These are phyloP conservation scores for Scenedesmus sp. DNA, from an alignment of 163 green algal genomes.

Conservation along the genomic window DNA sequence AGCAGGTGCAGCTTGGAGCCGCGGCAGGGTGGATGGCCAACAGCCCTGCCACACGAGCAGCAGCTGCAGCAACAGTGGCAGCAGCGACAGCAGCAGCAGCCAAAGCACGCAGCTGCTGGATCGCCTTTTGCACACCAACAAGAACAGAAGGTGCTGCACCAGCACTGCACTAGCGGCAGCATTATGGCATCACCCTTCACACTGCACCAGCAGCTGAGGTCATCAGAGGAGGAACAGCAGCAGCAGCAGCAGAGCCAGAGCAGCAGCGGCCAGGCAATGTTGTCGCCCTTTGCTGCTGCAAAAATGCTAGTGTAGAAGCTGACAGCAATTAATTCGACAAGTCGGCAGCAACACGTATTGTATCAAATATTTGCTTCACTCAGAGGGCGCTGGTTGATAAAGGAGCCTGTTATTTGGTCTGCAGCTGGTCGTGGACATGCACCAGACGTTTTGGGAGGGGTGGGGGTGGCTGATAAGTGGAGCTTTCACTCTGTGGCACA, in stretches of 20 bases:
- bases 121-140: background rate
- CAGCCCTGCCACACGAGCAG: background rate
- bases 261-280: background rate
- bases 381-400: too few relatives aligned
- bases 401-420: too few relatives aligned
- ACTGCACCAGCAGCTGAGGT: background rate
- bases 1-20: constrained; percentile 3
- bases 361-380: too few relatives aligned
- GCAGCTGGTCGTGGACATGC: too few relatives aligned
- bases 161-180: background rate
- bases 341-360: background rate
- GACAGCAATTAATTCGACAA: background rate
- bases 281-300: background rate
- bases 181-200: background rate
- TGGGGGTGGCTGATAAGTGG: too few relatives aligned
- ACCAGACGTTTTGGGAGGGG: too few relatives aligned
- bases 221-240: background rate
- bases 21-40: background rate
- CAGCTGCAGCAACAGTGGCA: constrained; percentile 1
- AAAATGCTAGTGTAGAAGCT: background rate
- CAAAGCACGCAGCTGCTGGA: background rate
- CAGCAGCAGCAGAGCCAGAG: background rate
- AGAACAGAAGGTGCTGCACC: background rate
- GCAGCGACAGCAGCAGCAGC: background rate
- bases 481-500: too few relatives aligned